Evolutionary conservation across 495 filamentous ascomycete species (phyloP).

Genomic region (Sordaria brevicollis): DNA sequence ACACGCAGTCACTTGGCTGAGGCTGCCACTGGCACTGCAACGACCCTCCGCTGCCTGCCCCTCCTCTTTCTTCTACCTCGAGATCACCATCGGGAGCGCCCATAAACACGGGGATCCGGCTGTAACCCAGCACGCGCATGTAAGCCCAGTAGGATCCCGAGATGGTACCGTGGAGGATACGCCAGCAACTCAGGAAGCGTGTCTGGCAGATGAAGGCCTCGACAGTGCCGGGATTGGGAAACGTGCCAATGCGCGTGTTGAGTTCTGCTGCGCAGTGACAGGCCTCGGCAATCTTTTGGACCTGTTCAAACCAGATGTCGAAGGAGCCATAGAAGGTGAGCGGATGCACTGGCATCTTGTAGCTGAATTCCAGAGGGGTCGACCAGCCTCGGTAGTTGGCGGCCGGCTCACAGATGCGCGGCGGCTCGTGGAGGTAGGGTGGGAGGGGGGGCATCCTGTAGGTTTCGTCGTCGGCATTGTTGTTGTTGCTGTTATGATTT

Average conservation of each 20-base stretch:
- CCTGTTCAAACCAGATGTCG: constrained; percentile 6
- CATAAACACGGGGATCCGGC: constrained; percentile 8
- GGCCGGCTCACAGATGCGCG: constrained; percentile 2
- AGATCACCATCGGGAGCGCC: not conserved
- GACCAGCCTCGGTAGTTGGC: not conserved
- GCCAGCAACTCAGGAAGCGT: constrained; percentile 10
- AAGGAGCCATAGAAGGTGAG: constrained; percentile 3
- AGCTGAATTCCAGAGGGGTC: constrained; percentile 3
- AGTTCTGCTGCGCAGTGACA: constrained; percentile 5
- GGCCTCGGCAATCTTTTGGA: constrained; percentile 10
- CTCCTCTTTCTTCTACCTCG: not conserved
- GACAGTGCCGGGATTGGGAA: constrained; percentile 6
- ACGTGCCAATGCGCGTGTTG: constrained; percentile 10
- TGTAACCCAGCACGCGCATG: constrained; percentile 11
- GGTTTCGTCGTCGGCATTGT: not conserved
- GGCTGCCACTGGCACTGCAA: constrained; percentile 10
- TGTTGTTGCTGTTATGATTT: too few relatives aligned
- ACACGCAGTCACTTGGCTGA: constrained; percentile 5
- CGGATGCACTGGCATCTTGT: constrained; percentile 2
- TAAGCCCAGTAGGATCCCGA: constrained; percentile 11
- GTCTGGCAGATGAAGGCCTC: constrained; percentile 9
- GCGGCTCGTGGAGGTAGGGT: not conserved
- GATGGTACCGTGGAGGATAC: constrained; percentile 10
- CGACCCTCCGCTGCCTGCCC: too few relatives aligned
- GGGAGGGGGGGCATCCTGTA: constrained; percentile 1